Base-by-base conservation (phyloP, 257 asterid genomes). In the Handroanthus guayacan region DNA sequence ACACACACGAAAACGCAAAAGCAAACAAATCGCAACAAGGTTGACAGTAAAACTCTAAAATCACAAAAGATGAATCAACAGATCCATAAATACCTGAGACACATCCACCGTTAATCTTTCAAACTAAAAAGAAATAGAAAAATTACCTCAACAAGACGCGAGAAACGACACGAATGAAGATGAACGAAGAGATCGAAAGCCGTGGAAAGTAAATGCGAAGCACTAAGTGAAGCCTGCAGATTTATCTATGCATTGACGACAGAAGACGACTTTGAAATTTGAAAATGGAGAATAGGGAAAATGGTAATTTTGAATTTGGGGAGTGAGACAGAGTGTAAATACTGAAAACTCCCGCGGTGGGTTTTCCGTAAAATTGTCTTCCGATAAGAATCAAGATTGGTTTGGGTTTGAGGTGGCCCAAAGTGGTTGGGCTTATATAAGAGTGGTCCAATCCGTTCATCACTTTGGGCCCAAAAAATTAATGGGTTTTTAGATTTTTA, bases 281-380 rank as follows among this genome's bases (percentile, higher is more conserved):
- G 31, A 25, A 20, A 52, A 80, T 47, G 71, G 52, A 61, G 36
- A 56, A 68, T 37, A 63, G 13, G 50, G 34, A 38, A 72, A 50
- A 7, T 11, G 2, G 13, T 3, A 37, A 71, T 36, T 79, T 83
- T 76, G 78, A 83, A 83, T 79, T 72, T 83, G 70, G 79, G 67
- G 75, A 18, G 44, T 67, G 68, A 79, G 62, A 44, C 60, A 50
- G 36, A 6, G 68, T n/a, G 61, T 50, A 25, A 7, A 52, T 39
- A 54, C 10, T 8, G 51, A 70, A 45, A 70, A 68, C 74, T 78
- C 79, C 86, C 83, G 86, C 83, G 78, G 63, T 44, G 79, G 68
- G 34, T 52, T 80, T 52, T 69, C 5, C 47, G 25, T 61, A 44
- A 13, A 39, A 50, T 9, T 17, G 37, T 17, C 36, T 50, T 34